Base-by-base conservation (phyloP, 768 basidiomycete genomes). In the Rossbeevera mucosa region DNA sequence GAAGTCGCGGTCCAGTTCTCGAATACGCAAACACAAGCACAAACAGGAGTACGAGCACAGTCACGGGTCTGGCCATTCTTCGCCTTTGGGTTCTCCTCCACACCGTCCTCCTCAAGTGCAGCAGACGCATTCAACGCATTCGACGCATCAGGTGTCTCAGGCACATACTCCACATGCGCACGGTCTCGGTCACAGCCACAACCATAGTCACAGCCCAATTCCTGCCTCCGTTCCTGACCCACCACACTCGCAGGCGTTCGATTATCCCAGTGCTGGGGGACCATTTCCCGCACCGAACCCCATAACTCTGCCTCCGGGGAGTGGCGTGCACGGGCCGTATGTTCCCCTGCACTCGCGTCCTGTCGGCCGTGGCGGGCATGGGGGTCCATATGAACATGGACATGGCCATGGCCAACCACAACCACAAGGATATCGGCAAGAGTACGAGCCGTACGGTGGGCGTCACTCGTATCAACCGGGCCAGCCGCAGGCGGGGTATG, bases 51-150 rank as follows among this genome's bases (percentile, higher is more conserved):
- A 24, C 46, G 13, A 14, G 7, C 28, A 50, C 18, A 30, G 8
- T 64, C 56, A 40, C 60, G 53, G 18, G 7, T 43, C 42, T 43
- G 14, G 42, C 21, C 42, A 24, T 43, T 43, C 42, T 44, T 52
- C 48, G 2, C 40, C 57, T 7, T 48, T 54, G 16, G 54, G 55
- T 24, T 53, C 50, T 1, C 45, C 14, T 8, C 29, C n/a, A 8
- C 29, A 22, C 4, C 50, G 12, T 40, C 22, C 29, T 33, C 31
- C 22, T 8, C 46, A 18, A 22, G 22, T 24, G 22, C 41, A 42
- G 6, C 22, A 21, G 41, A 11, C 4, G n/a, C 18, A 48, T 48
- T 12, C 12, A 21, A 12, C 40, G 14, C 33, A 36, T 18, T 29
- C 28, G 28, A 4, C 28, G 11, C 31, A 33, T 16, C 31, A 33